Base-by-base conservation (phyloP, 2,329 filamentous ascomycete genomes). In the Triangularia verruculosa region DNA sequence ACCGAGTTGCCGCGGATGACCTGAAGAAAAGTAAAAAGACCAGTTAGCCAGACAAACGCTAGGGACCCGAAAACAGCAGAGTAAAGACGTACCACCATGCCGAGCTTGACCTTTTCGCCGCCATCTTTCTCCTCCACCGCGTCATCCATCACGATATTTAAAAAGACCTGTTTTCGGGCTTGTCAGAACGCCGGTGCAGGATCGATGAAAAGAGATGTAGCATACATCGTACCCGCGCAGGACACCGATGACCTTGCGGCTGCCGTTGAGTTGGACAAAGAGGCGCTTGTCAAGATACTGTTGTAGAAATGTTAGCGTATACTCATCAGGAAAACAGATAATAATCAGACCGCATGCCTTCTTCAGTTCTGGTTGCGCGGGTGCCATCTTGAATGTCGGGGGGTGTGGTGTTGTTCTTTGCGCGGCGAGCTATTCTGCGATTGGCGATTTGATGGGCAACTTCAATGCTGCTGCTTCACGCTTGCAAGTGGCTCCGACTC, bases 271-370 rank as follows among this genome's bases (percentile, higher is more conserved):
- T 79, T 99, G 94, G 70, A 98, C 93, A 78, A 97, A 97, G 75
- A 99, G 86, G 80, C 94, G 87, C 87, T 99, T 99, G 84, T 99
- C 95, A 80, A 99, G 93, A 80, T 99, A 99, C 95, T 99, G 73
- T 25, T 57, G 47, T 1, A 5, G 51, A 27, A 25, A 12, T 54
- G 51, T 24, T 54, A 54, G 51, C 20, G 7, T 15, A 9, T 11
- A 54, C 15, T 11, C 25, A 12, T 27, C 4, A 24, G 17, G 24
- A 25, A 54, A 20, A 59, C 54, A 28, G 6, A 12, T 17, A 27
- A 43, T 17, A 17, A 28, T 15, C 6, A 25, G 22, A 32, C n/a
- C 24, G 7, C 11, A 62, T 80, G 96, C 95, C 88, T 98, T 99
- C 82, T 98, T 99, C 68, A 99, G 87, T 83, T 99, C 96, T 73